Conservation (phyloP, 495 filamentous ascomycete species). For the Penicilliopsis zonata region DNA sequence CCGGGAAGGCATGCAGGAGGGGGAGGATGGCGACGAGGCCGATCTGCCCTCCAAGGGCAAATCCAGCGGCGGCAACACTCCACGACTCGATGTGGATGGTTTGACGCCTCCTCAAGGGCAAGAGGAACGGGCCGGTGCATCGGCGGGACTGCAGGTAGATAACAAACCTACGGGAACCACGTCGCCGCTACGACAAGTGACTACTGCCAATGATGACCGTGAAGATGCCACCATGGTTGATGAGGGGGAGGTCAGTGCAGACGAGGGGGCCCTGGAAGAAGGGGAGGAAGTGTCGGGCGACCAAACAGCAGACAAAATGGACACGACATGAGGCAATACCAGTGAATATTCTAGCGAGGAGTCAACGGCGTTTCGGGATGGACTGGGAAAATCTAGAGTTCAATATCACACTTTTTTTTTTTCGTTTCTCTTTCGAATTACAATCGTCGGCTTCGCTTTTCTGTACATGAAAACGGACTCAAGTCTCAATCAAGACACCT, state of each 20-base stretch:
- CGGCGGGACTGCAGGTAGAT: constrained; percentile 22
- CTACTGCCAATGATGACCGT: constrained; percentile 20
- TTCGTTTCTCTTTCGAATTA: constrained; percentile 2
- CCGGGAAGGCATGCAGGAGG: constrained; percentile 66
- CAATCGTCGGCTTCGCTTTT: neutral
- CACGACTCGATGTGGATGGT: constrained; percentile 44
- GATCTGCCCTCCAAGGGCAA: constrained; percentile 40
- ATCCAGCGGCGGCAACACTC: constrained; percentile 49
- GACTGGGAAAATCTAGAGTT: too few species aligned
- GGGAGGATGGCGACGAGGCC: constrained; percentile 63
- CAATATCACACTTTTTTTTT: constrained; percentile 7
- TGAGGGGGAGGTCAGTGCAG: constrained; percentile 49
- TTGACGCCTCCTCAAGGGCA: constrained; percentile 34
- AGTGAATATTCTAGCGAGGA: constrained; percentile 21
- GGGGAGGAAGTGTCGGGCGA: constrained; percentile 41
- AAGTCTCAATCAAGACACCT: constrained; percentile 17
- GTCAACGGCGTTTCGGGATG: constrained; percentile 19
- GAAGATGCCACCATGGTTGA: constrained; percentile 47
- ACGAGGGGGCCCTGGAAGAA: constrained; percentile 30
- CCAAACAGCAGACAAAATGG: constrained; percentile 51
- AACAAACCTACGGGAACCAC: constrained; percentile 17
- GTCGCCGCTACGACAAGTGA: constrained; percentile 32
- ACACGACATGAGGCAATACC: constrained; percentile 37
- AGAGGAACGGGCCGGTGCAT: constrained; percentile 26
- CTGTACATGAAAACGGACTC: neutral